These are phyloP conservation scores for Fraxinus angustifolia DNA, from an alignment of 305 asterid genomes.

Conservation along the genomic window DNA sequence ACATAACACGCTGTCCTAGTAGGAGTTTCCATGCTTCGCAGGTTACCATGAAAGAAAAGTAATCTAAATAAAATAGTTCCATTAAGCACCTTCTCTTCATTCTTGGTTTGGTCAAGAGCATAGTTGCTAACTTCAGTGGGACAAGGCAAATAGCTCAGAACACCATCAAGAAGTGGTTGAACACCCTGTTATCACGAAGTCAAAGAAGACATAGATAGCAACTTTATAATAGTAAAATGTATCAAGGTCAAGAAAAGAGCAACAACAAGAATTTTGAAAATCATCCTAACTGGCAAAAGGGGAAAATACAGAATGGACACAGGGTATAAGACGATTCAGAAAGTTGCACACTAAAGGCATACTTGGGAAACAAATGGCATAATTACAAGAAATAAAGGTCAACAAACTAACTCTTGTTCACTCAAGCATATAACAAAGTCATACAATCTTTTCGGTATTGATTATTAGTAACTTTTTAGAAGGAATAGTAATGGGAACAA, in stretches of 20 bases:
- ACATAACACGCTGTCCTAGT: not conserved
- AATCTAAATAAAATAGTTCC: constrained; percentile 13
- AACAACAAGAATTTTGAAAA: constrained; percentile 5
- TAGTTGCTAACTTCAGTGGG: constrained; percentile 77
- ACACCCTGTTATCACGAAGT: constrained; percentile 62
- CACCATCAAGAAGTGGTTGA: constrained; percentile 96
- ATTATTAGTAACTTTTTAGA: not conserved
- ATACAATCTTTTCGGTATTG: not conserved
- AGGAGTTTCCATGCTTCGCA: not conserved
- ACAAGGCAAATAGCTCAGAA: constrained; percentile 80
- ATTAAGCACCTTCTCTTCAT: constrained; percentile 76
- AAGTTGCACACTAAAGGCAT: constrained; percentile 8
- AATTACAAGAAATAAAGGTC: not conserved
- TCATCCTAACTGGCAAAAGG: not conserved
- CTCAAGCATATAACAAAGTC: not conserved
- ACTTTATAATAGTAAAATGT: constrained; percentile 7
- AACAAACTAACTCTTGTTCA: not conserved
- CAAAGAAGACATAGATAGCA: constrained; percentile 21
- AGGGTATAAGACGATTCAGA: not conserved
- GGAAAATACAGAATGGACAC: not conserved
- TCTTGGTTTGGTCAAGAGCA: constrained; percentile 91
- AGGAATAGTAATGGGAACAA: not conserved
- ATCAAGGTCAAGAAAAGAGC: not conserved
- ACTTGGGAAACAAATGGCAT: not conserved
- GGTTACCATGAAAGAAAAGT: constrained; percentile 11